Base-by-base conservation (phyloP, 148 eudicot genomes). In the Camellia granthamiana region DNA sequence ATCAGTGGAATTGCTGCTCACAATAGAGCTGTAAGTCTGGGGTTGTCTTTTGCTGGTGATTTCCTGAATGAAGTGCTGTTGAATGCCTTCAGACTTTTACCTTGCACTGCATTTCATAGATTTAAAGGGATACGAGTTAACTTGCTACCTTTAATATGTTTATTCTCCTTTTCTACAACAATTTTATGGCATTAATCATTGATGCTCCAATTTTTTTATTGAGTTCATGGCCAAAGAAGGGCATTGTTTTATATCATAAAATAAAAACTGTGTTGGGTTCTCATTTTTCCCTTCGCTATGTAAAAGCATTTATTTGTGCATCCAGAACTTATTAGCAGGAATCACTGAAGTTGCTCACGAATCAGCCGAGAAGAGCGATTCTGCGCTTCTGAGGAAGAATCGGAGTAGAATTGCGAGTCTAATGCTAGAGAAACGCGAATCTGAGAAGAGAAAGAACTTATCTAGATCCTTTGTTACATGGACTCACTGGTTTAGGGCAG, bases 11-110 rank as follows among this genome's bases (percentile, higher is more conserved):
- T 83, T 41, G 91, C 86, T 82, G 74, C 88, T 76, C 99, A 96
- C 85, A 96, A 96, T 46, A 86, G 99, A 91, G 98, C 99, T 80
- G 99, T 96, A 90, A 90, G 98, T 92, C 64, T 65, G 12, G 19
- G 54, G 12, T 74, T 30, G 38, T 77, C 2, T 21, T 43, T 72
- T 61, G 1, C 38, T 30, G 12, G n/a, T 72, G 16, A 38, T 67
- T 65, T 79, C 78, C 77, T 14, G 46, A 69, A 16, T 70, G 18
- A 70, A 82, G 63, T 19, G 75, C 18, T 38, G 21, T 71, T 61
- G 65, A 64, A 30, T 30, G 38, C 38, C 59, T 66, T 81, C 42
- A 21, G 75, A 75, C 60, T 60, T 51, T 55, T 58, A 13, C 55
- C 10, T 3, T 64, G 46, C 46, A 23, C 30, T 67, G 19, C 75